Base-by-base conservation (phyloP, 2,329 filamentous ascomycete genomes). In the Neodidymelliopsis sp. region DNA sequence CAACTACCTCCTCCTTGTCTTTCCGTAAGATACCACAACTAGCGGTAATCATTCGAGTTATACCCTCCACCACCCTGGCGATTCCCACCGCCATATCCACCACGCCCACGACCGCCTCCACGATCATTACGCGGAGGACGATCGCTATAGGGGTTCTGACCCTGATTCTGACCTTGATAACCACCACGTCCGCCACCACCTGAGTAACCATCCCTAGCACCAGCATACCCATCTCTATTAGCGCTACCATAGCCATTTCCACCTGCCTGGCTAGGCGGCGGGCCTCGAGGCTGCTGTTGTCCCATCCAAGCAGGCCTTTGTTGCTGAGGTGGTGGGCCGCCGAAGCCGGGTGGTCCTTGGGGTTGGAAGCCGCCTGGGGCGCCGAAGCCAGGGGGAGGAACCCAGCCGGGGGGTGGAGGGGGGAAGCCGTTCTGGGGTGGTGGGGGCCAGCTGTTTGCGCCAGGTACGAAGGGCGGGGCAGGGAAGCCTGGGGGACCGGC, bases 351-450 rank as follows among this genome's bases (percentile, higher is more conserved):
- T 8, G 49, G 30, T 3, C 53, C 55, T n/a, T 61, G 51, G 30
- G 54, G 44, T n/a, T n/a, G n/a, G 11, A 36, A 44, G 0, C 27
- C 46, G 4, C 28, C 29, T 3, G 47, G 47, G 5, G 53, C 58
- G 8, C 28, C 57, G 22, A 45, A 44, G 6, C 54, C 55, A 2
- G 56, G 56, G 8, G 69, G 67, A 1, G 62, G 62, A 3, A 65
- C 62, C 66, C 66, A 70, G 7, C 67, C 65, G 2, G 66, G 59
- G 1, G 67, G 63, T 10, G 67, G 60, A 4, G 61, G 62, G n/a
- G 62, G 63, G 2, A 64, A 23, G 24, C 57, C 64, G 31, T 66
- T 68, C 4, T 64, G 67, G 4, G 71, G 70, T 22, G 57, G 47
- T 7, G 56, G 53, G 7, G 57, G 53, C 55, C 57, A 59, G 58